Base-by-base conservation (phyloP, 768 basidiomycete genomes). In the Leccinum subtestaceum region DNA sequence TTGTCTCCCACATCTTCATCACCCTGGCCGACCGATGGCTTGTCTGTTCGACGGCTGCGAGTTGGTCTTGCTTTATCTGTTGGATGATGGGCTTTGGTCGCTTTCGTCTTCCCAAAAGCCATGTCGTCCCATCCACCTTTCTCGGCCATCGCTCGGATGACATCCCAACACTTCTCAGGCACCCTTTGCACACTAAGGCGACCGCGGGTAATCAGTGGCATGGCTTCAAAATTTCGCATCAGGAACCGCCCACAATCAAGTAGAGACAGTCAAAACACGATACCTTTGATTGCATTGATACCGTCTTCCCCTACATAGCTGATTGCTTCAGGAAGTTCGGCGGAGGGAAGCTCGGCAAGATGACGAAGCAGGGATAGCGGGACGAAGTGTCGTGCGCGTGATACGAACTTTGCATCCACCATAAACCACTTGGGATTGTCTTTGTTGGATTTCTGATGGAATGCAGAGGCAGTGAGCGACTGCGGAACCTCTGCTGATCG, bases 161-260 rank as follows among this genome's bases (percentile, higher is more conserved):
- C 80, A 29, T 80, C 75, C 82, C 87, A 96, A 4, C 91, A 86
- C 9, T 71, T 76, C 58, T 81, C 76, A 23, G 80, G 76, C 0
- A 94, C 93, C 5, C 85, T 81, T 72, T 98, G 95, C 1, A 98
- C 93, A 68, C 93, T 95, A 46, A 97, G 79, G 55, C 95, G 77
- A 4, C 94, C 93, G 17, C 89, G 81, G 12, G 80, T 88, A 13
- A 96, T 81, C 21, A 98, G 76, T 52, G 87, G 81, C 92, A 95
- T 95, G 9, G 68, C 89, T 88, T 69, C 54, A 23, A 71, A 36
- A 55, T 60, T 46, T 62, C 46, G 12, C 11, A 45, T 45, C 43
- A 59, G 62, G 23, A 36, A 52, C 59, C 19, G 19, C 59, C 36
- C 8, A 34, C 27, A 13, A 53, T 43, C 12, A 49, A 57, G 32